These are phyloP conservation scores for Teratosphaeria gauchensis DNA, from an alignment of 2,329 filamentous ascomycete genomes.

Conservation along the genomic window DNA sequence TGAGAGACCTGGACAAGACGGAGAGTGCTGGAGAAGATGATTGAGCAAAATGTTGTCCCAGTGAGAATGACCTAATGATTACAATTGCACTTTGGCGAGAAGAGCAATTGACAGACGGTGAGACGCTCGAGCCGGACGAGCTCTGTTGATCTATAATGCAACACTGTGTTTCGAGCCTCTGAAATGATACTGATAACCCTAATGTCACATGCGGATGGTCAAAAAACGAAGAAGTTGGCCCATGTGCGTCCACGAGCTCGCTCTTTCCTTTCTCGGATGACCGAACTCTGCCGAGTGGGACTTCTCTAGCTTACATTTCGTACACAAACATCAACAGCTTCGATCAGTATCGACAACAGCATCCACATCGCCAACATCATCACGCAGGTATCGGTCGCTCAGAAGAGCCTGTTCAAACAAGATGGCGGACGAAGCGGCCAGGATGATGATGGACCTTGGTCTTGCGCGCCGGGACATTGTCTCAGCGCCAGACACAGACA, in stretches of 20 bases:
- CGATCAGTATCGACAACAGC: not conserved
- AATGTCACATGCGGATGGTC: not conserved
- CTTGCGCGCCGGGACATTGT: slow-evolving; percentile 11
- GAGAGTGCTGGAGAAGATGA: slow-evolving; percentile 22
- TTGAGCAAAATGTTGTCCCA: not conserved
- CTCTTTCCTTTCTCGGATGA: not conserved
- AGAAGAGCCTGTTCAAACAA: not conserved
- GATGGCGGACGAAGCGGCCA: slow-evolving; percentile 11
- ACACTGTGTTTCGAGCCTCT: not conserved
- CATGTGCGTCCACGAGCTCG: not conserved
- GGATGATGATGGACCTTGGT: slow-evolving; percentile 19
- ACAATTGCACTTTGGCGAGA: not conserved
- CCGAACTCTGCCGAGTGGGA: not conserved
- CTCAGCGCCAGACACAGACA: slow-evolving; percentile 10
- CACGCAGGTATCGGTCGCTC: not conserved
- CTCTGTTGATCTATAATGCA: not conserved
- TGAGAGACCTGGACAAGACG: slow-evolving; percentile 38
- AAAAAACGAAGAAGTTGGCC: not conserved
- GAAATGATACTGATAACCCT: not conserved
- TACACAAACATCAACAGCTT: not conserved
- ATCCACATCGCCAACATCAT: not conserved
- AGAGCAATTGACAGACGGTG: not conserved
- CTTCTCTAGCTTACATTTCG: not conserved
- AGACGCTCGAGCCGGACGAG: not conserved
- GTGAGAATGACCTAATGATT: not conserved